Base-by-base conservation (phyloP, 352 stramenopile species). In the Peronospora belbahrii region DNA sequence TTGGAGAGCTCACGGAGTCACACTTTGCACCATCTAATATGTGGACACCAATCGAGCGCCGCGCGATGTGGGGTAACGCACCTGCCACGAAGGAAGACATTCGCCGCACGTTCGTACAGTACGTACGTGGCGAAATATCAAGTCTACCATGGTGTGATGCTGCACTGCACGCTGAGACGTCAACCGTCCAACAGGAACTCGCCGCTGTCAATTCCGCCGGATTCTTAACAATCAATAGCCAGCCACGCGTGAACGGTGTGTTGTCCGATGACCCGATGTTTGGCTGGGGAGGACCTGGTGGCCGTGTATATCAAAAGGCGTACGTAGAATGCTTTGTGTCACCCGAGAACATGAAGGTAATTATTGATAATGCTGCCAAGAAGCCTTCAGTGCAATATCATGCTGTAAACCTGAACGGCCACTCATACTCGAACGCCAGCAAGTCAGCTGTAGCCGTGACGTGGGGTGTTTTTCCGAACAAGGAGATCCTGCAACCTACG, bases 311-410 rank as follows among this genome's bases (percentile, higher is more conserved):
- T 73, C 96, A 99, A 69, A 98, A 99, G 74, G 95, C 94, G 17
- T 99, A 99, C 69, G 88, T 98, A 48, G 96, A 99, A 74, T 98
- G 93, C 66, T 99, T 99, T 64, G 85, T 95, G 41, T 97, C 85
- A 42, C 95, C 94, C 4, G 77, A 94, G 43, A 89, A 90, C 52
- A 81, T 95, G 64, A 91, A 90, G 62, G 85, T 83, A 52, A 84
- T 95, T 49, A 95, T 95, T 18, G 80, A 95, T 13, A 83, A 85
- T 19, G 81, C 77, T 8, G 62, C 85, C 5, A 73, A 73, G 56
- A 83, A 98, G 64, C 67, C 56, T 40, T 86, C 74, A 42, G 74
- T 93, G 50, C 78, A 93, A 56, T 97, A 95, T 67, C 83, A 96
- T 51, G 91, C 91, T 25, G 79, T 97, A 42, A 81, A 97, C 65